Conservation (phyloP, 495 filamentous ascomycete species). For the Chaetomium tenue region DNA sequence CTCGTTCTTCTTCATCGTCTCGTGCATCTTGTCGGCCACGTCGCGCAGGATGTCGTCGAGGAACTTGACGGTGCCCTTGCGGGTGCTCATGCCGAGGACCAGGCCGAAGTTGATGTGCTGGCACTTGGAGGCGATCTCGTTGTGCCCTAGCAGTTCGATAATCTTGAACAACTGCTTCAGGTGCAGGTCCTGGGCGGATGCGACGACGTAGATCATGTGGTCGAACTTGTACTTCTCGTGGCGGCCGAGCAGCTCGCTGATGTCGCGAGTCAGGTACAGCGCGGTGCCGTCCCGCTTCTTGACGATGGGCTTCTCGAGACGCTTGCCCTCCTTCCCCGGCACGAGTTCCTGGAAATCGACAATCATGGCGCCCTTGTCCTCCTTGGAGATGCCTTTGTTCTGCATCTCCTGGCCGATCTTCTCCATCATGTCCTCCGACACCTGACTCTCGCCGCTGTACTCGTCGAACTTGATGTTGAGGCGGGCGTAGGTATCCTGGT, state of each 20-base stretch:
- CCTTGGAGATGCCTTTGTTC: conserved; percentile 69
- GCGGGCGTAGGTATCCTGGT: conserved; percentile 55
- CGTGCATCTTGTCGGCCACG: conserved; percentile 63
- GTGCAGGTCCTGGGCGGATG: conserved; percentile 60
- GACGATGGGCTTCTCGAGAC: conserved; percentile 55
- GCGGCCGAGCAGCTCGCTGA: conserved; percentile 59
- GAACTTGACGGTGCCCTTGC: conserved; percentile 55
- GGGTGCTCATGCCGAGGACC: conserved; percentile 62
- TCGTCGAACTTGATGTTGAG: conserved; percentile 88
- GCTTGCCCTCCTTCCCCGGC: conserved; percentile 57
- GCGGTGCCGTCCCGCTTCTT: conserved; percentile 62
- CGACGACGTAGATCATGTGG: conserved; percentile 68
- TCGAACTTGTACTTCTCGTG: conserved; percentile 64
- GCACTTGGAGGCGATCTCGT: conserved; percentile 55
- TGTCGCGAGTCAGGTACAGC: conserved; percentile 65
- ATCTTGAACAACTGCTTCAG: conserved; percentile 66
- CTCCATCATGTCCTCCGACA: conserved; percentile 79
- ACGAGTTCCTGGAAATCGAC: conserved; percentile 81
- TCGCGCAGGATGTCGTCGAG: conserved; percentile 62
- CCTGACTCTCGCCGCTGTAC: conserved; percentile 93
- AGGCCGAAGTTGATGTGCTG: conserved; percentile 65
- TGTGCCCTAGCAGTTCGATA: conserved; percentile 57
- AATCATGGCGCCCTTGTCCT: conserved; percentile 84
- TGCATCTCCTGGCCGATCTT: conserved; percentile 61
- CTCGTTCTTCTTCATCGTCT: conserved; percentile 62